Base-by-base conservation (phyloP, 208 protist genomes). In the Crithidia bombi region DNA sequence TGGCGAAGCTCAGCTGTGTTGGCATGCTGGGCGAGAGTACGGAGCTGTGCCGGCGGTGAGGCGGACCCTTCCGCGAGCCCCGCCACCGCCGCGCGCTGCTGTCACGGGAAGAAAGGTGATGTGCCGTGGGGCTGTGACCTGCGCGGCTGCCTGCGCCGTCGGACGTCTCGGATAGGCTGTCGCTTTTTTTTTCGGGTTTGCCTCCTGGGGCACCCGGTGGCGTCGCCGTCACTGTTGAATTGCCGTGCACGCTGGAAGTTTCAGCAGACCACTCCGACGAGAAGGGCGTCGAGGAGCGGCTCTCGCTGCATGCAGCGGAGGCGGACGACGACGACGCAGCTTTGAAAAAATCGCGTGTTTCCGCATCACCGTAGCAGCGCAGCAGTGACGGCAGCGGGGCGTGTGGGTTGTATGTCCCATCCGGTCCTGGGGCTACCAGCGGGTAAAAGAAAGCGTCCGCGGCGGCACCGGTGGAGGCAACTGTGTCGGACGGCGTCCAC, bases 221-320 rank as follows among this genome's bases (percentile, higher is more conserved):
- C n/a, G n/a, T n/a, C n/a, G n/a, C n/a, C n/a, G n/a, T n/a, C n/a
- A n/a, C n/a, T n/a, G n/a, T n/a, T n/a, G n/a, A 0, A 23, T 30
- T 28, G 11, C 0, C 44, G n/a, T 50, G 10, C 9, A 35, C 33
- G 49, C 55, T 66, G 5, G 63, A 65, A 4, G 71, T 47, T 17
- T 50, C 38, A n/a, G 30, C 46, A 10, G 64, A 71, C 71, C 71
- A 77, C 57, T 77, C 64, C 11, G 71, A 77, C 11, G 64, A 71
- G 17, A 65, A 41, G n/a, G 64, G 56, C 11, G 56, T 70, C 0
- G 63, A 70, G 28, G 64, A 65, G 41, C 64, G 65, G 35, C 64
- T 67, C 35, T 43, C 64, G 3, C 56, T 77, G 23, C 44, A 39
- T 36, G 58, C 30, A 15, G 63, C 51, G 21, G 64, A 70, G 1